Base-by-base conservation (phyloP, 805 yeast species). In the Lipomyces kockii region DNA sequence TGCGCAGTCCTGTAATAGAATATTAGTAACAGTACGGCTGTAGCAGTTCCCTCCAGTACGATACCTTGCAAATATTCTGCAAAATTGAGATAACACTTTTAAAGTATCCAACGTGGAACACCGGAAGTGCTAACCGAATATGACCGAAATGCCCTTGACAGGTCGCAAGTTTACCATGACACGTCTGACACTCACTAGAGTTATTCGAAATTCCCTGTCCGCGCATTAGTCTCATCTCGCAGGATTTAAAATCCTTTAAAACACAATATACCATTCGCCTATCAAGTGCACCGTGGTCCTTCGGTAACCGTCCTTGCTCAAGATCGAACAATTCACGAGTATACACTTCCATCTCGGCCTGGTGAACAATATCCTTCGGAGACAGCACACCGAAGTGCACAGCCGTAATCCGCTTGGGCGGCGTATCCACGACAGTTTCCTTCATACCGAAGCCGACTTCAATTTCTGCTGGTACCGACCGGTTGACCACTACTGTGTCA, bases 101-200 rank as follows among this genome's bases (percentile, higher is more conserved):
- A 84, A 95, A 95, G 78, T 93, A 95, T 22, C 99, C 99, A 58
- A 95, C 95, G 76, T 95, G 99, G 81, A 94, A 95, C 14, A 93
- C 98, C 1, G 99, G 99, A 57, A 95, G 82, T 0, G 98, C 97
- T 62, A 95, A 83, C 74, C 91, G 86, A 71, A 95, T 86, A 76
- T 96, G 97, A 54, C 99, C 99, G 78, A 95, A 95, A 80, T 95
- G 99, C 66, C 99, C 99, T 80, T 94, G 98, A 78, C 99, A 95
- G 1, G 97, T 86, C 0, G 97, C 97, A 71, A 95, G 81, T 73
- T 87, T 87, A 2, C 98, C 98, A 74, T 87, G 91, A 80, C 99
- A 95, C 0, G 98, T 96, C 14, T 85, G 78, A 82, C 99, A 95
- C 76, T 90, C 96, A 17, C 87, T 82, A n/a, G 89, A 79, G 72